phyloP scores from a whole-genome alignment of 441 rosid genomes.

The Sinapis alba region DNA sequence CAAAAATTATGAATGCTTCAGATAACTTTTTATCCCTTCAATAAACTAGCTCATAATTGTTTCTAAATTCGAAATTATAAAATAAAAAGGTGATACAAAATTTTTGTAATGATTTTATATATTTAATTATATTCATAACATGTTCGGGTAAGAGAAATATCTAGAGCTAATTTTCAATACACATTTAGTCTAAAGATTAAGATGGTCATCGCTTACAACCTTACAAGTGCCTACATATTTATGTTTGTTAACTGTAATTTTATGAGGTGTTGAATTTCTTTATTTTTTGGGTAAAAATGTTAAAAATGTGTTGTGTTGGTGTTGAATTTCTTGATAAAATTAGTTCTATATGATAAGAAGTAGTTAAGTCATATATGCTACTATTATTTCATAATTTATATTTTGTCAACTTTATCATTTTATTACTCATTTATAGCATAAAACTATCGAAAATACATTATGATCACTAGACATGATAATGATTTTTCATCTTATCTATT shows the following conservation, averaged over 20 bases:
- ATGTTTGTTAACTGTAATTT: neutral
- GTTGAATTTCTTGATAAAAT: neutral
- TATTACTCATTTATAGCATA: neutral
- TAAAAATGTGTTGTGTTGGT: too few relatives aligned
- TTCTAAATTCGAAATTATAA: neutral
- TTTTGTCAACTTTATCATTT: neutral
- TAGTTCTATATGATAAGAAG: neutral
- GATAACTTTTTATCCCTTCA: constrained; percentile 1
- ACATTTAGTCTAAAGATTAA: neutral
- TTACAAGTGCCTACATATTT: neutral
- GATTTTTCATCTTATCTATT: constrained; percentile 5
- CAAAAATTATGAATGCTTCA: constrained; percentile 10
- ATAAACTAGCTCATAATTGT: neutral
- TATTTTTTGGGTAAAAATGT: too few relatives aligned
- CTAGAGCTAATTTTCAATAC: neutral
- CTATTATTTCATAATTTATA: neutral
- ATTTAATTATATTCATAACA: neutral
- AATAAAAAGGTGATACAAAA: neutral
- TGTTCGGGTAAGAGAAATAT: neutral
- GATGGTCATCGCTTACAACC: neutral
- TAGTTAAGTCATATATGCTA: neutral
- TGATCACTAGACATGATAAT: neutral
- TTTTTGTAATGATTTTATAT: neutral
- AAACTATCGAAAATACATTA: neutral
- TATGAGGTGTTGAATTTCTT: neutral